These are phyloP conservation scores for Hibiscus tridactylites DNA, from an alignment of 345 rosid species.

Conservation along the genomic window DNA sequence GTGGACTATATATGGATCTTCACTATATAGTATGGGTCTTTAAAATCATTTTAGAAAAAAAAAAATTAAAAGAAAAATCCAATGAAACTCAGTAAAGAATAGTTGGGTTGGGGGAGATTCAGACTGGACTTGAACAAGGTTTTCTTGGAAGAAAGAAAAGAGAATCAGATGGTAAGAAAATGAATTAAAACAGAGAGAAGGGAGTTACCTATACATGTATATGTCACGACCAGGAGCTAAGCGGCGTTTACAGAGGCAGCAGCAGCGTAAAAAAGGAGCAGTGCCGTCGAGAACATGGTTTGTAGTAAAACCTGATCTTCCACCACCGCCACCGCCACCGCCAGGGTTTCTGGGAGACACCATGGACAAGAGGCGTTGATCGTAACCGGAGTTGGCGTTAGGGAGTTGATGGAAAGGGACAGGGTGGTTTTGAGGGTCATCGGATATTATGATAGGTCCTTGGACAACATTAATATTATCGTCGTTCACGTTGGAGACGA, in stretches of 20 bases:
- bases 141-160: neutral
- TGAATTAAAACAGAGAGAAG: neutral
- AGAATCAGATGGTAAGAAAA: too few relatives aligned
- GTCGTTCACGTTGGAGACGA: slow-evolving; percentile 16
- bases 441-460: neutral
- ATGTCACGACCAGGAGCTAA: slow-evolving; percentile 63
- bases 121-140: too few relatives aligned
- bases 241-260: slow-evolving; percentile 66
- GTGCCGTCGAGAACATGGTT: slow-evolving; percentile 14
- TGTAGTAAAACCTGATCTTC: neutral
- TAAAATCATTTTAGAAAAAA: too few relatives aligned
- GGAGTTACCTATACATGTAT: slow-evolving; percentile 70
- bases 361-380: slow-evolving; percentile 34
- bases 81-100: too few relatives aligned
- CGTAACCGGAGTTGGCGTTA: slow-evolving; percentile 5
- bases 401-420: neutral
- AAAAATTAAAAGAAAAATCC: too few relatives aligned
- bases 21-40: too few relatives aligned
- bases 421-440: neutral
- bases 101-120: too few relatives aligned
- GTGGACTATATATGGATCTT: too few relatives aligned
- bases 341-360: slow-evolving; percentile 35
- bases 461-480: neutral
- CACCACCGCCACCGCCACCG: neutral
- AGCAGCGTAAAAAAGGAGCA: slow-evolving; percentile 45